Evolutionary conservation across 345 rosid genomes (phyloP).

Genomic region (Salix caprea): DNA sequence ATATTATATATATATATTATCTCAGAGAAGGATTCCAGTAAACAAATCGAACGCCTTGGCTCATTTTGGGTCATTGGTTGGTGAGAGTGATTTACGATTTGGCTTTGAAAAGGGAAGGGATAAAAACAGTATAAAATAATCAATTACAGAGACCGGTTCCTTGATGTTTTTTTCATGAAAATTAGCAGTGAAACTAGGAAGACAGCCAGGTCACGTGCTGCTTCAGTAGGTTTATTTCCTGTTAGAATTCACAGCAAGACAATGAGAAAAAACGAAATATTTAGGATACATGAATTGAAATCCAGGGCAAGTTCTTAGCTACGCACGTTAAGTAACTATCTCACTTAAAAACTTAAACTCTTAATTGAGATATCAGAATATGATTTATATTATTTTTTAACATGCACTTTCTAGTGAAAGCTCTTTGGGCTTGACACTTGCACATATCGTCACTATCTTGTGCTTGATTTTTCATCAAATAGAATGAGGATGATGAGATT

Average conservation of each 20-base stretch:
- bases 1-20: too few species aligned
- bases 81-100: not conserved
- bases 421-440: too few species aligned
- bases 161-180: not conserved
- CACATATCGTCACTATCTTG: too few species aligned
- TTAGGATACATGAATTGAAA: not conserved
- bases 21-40: not conserved
- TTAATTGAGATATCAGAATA: too few species aligned
- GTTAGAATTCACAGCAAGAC: not conserved
- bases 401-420: accelerated
- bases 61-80: not conserved
- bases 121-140: not conserved
- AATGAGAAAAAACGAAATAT: not conserved
- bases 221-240: not conserved
- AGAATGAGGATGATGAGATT: accelerated
- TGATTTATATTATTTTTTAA: too few species aligned
- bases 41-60: not conserved
- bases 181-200: not conserved
- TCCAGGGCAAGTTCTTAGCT: not conserved
- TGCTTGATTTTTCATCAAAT: too few species aligned
- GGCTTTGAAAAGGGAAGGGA: not conserved
- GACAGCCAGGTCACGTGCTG: not conserved
- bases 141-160: too few species aligned
- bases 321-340: too few species aligned
- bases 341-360: too few species aligned